These are phyloP conservation scores for Pneumocystis murina DNA, from an alignment of 1,139 yeast species.

Conservation along the genomic window DNA sequence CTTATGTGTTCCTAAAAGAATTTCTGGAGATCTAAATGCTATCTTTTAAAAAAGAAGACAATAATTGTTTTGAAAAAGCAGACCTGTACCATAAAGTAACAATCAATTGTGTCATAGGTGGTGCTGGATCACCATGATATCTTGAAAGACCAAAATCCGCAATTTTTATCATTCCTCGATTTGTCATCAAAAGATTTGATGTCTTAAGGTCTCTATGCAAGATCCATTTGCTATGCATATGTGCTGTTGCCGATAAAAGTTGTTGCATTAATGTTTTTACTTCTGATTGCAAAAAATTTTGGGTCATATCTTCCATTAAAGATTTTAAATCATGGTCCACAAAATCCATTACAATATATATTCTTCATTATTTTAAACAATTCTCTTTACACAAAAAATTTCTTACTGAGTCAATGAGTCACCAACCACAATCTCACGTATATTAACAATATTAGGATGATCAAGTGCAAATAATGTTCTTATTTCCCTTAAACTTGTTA, in stretches of 20 bases:
- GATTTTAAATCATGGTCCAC: constrained; percentile 22
- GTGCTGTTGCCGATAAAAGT: constrained; percentile 19
- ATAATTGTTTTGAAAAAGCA: not conserved
- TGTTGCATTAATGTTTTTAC: constrained; percentile 22
- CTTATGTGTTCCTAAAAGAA: constrained; percentile 38
- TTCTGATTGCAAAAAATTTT: constrained; percentile 21
- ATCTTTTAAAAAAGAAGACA: not conserved
- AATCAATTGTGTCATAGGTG: constrained; percentile 18
- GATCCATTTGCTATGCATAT: constrained; percentile 32
- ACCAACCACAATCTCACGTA: constrained; percentile 50
- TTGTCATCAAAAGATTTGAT: constrained; percentile 43
- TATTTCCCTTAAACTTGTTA: constrained; percentile 75
- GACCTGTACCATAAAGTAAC: constrained; percentile 22
- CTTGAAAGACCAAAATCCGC: constrained; percentile 44
- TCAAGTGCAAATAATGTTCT: constrained; percentile 46
- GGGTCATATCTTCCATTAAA: constrained; percentile 15
- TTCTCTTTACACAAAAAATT: not conserved
- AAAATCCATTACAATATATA: constrained; percentile 23
- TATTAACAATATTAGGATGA: constrained; percentile 49
- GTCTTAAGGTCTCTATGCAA: constrained; percentile 57
- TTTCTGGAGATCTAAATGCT: constrained; percentile 31
- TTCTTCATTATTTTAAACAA: constrained; percentile 4
- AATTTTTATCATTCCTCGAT: constrained; percentile 37
- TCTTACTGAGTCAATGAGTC: constrained; percentile 15
- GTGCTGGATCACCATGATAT: constrained; percentile 14